Evolutionary conservation across 1,284 basidiomycete genomes (phyloP).

Genomic region (Ganoderma boninense): DNA sequence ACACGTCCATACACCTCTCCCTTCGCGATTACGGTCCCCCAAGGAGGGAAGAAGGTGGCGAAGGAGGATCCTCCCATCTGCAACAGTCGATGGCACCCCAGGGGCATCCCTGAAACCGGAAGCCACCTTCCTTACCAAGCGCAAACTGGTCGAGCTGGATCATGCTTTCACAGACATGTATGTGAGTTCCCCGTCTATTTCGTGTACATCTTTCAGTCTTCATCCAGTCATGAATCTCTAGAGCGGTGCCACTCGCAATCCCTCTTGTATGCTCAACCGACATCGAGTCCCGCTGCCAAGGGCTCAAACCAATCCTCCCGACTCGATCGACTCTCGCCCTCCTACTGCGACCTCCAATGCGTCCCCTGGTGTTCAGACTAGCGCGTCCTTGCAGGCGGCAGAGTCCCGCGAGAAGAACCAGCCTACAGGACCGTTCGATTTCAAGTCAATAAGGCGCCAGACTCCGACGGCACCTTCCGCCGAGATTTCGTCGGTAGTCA

Average conservation of each 20-base stretch:
- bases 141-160: too few relatives aligned
- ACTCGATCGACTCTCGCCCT: background rate
- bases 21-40: too few relatives aligned
- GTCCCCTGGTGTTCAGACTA: background rate
- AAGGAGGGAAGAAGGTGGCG: too few relatives aligned
- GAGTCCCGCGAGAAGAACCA: background rate
- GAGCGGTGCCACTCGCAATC: slow-evolving; percentile 29
- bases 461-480: background rate
- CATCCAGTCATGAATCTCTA: background rate
- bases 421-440: slow-evolving; percentile 6
- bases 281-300: slow-evolving; percentile 41
- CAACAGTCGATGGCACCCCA: too few relatives aligned
- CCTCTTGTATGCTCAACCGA: slow-evolving; percentile 42
- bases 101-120: too few relatives aligned
- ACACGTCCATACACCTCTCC: too few relatives aligned
- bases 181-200: background rate
- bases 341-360: background rate
- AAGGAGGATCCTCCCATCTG: too few relatives aligned
- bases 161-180: background rate
- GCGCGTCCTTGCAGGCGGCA: background rate
- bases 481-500: background rate
- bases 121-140: too few relatives aligned
- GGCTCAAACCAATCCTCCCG: slow-evolving; percentile 30
- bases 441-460: background rate
- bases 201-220: background rate